These are phyloP conservation scores for Solanum etuberosum DNA, from an alignment of 257 asterid species.

Conservation along the genomic window DNA sequence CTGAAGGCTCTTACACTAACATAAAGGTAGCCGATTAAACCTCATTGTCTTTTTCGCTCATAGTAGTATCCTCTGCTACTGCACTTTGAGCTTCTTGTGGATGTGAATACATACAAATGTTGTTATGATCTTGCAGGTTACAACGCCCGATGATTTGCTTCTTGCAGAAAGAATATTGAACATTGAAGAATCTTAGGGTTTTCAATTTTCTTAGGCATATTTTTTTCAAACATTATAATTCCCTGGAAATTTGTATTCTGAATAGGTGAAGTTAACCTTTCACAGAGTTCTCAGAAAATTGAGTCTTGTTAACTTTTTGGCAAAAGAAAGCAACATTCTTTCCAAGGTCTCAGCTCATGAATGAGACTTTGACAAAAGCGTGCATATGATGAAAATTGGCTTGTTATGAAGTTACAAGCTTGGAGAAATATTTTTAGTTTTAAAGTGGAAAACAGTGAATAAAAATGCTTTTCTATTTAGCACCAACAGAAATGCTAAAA, in stretches of 20 bases:
- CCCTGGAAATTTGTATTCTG: neutral
- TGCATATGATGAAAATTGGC: neutral
- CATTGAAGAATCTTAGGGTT: neutral
- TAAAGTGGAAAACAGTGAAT: neutral
- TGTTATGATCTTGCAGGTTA: constrained; percentile 51
- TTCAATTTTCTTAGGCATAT: neutral
- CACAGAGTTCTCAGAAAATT: neutral
- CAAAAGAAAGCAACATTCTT: neutral
- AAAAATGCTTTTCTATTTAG: neutral
- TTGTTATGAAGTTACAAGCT: neutral
- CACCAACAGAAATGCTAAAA: neutral
- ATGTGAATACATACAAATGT: neutral
- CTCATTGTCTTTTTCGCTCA: neutral
- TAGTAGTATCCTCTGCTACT: neutral
- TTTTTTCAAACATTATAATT: neutral
- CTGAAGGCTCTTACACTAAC: constrained; percentile 95
- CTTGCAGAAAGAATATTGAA: constrained; percentile 86
- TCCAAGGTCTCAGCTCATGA: neutral
- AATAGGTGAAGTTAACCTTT: neutral
- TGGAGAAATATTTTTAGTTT: neutral
- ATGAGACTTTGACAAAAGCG: neutral
- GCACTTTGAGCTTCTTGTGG: neutral
- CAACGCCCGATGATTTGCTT: constrained; percentile 88
- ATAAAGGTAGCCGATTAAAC: constrained; percentile 50
- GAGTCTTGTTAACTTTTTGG: neutral